Conservation (phyloP, 768 basidiomycete species). For the Candolleomyces efflorescens region DNA sequence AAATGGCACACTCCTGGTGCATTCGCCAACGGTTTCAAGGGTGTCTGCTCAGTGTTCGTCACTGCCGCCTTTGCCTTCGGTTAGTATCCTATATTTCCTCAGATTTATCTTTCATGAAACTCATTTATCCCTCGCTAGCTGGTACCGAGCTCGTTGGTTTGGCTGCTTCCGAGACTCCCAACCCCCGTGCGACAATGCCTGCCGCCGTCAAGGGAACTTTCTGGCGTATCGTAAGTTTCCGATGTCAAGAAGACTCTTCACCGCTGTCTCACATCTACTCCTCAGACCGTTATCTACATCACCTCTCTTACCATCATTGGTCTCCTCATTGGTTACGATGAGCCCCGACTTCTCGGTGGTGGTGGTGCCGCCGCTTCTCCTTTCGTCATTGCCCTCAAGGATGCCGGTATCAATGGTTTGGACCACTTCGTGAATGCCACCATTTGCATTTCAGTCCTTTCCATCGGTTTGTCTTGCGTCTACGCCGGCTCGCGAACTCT, state of each 20-base stretch:
- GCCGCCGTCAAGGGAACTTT: constrained; percentile 44
- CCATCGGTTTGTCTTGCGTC: constrained; percentile 42
- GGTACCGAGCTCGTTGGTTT: constrained; percentile 46
- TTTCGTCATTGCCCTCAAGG: constrained; percentile 40
- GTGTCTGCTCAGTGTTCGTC: constrained; percentile 42
- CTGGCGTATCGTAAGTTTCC: constrained; percentile 32
- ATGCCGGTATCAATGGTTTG: constrained; percentile 35
- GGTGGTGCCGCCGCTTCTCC: constrained; percentile 39
- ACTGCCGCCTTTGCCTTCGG: constrained; percentile 41
- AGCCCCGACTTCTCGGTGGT: constrained; percentile 32
- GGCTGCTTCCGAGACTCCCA: constrained; percentile 42
- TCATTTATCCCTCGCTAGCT: constrained; percentile 18
- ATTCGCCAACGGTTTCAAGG: constrained; percentile 43
- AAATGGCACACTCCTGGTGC: constrained; percentile 36
- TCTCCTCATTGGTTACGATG: constrained; percentile 32
- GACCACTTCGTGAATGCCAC: constrained; percentile 41
- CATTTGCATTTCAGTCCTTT: constrained; percentile 43
- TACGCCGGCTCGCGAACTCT: constrained; percentile 44
- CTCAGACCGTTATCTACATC: constrained; percentile 38
- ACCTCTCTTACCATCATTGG: constrained; percentile 41
- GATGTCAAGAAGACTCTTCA: neutral
- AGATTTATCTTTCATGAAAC: neutral
- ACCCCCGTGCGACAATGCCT: constrained; percentile 43
- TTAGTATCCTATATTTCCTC: constrained; percentile 11
- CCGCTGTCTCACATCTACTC: neutral